A percentile compares a stretch with the other conserved stretches of the same genome.
These are phyloP conservation scores for Miscanthus sacchariflorus DNA, from an alignment of 202 grass and related monocot genomes.

Conservation along the genomic window DNA sequence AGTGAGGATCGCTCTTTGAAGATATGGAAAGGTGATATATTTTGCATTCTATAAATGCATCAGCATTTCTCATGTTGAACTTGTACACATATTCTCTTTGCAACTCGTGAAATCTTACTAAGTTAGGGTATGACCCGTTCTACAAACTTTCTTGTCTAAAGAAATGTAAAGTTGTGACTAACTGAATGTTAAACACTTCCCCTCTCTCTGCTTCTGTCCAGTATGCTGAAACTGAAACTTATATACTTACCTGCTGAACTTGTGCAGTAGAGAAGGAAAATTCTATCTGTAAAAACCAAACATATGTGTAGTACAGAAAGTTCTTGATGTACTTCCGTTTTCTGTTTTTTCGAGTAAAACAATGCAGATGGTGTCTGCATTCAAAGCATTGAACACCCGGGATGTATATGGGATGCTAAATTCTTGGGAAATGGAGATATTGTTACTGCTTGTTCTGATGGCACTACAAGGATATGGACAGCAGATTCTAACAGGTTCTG, in stretches of 20 bases:
- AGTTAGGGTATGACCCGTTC: neutral
- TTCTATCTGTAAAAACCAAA: neutral
- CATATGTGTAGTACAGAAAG: neutral
- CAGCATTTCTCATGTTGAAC: slow-evolving; percentile 27
- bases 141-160: slow-evolving; percentile 16
- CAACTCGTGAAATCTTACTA: slow-evolving; percentile 23
- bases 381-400: slow-evolving; percentile 93
- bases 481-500: slow-evolving; percentile 55
- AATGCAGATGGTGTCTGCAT: slow-evolving; percentile 86
- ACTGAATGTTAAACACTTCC: slow-evolving; percentile 1
- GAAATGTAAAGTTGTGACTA: neutral
- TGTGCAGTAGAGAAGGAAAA: slow-evolving; percentile 25
- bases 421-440: slow-evolving; percentile 93
- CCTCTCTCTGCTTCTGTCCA: neutral
- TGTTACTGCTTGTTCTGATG: slow-evolving; percentile 90
- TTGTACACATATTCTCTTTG: slow-evolving; percentile 6
- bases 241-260: slow-evolving; percentile 5
- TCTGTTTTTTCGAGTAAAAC: slow-evolving; percentile 38
- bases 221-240: slow-evolving; percentile 29
- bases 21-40: slow-evolving; percentile 90
- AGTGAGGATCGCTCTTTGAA: slow-evolving; percentile 91
- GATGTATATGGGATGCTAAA: slow-evolving; percentile 96
- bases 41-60: slow-evolving; percentile 42
- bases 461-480: slow-evolving; percentile 82
- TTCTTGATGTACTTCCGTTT: slow-evolving; percentile 7